Conservation (phyloP, 352 stramenopile genomes). For the Globisporangium takayamanum region DNA sequence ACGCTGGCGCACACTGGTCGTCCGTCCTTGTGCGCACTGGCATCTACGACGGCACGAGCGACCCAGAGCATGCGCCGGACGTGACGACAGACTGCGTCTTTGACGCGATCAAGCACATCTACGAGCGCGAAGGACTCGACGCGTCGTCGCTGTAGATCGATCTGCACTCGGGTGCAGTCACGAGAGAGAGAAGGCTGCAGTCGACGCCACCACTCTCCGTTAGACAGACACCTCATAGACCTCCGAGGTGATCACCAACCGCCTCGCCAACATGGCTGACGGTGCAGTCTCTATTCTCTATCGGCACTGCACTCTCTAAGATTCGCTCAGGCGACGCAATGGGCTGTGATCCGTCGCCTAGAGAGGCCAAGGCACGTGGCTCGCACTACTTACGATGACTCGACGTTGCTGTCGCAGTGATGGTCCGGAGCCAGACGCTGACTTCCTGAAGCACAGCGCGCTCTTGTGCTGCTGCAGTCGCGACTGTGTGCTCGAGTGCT, state of each 20-base stretch:
- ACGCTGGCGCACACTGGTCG: slow-evolving; percentile 71
- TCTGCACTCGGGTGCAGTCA: too few species aligned
- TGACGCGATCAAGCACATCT: slow-evolving; percentile 78
- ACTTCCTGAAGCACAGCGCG: slow-evolving; percentile 76
- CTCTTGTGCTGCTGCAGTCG: slow-evolving; percentile 47
- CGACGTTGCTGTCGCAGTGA: slow-evolving; percentile 17
- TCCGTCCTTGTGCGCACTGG: slow-evolving; percentile 85
- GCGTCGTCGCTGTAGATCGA: slow-evolving; percentile 24
- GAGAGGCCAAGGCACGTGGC: too few species aligned
- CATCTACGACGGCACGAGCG: slow-evolving; percentile 63
- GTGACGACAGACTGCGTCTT: slow-evolving; percentile 54
- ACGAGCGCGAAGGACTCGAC: slow-evolving; percentile 46
- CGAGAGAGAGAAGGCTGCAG: slow-evolving; percentile 1
- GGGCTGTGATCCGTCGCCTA: too few species aligned
- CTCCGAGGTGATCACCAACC: too few species aligned
- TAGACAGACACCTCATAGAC: too few species aligned
- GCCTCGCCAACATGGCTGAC: too few species aligned
- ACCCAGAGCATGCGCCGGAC: slow-evolving; percentile 60
- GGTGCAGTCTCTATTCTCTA: slow-evolving; percentile 5
- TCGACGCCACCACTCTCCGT: background rate
- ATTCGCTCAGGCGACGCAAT: background rate
- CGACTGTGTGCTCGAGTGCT: slow-evolving; percentile 3
- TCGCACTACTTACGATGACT: background rate
- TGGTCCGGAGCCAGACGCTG: slow-evolving; percentile 66
- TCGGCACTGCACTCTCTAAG: background rate